These are phyloP conservation scores for Melanomma pulvis-pyrius DNA, from an alignment of 495 filamentous ascomycete genomes.

Conservation along the genomic window DNA sequence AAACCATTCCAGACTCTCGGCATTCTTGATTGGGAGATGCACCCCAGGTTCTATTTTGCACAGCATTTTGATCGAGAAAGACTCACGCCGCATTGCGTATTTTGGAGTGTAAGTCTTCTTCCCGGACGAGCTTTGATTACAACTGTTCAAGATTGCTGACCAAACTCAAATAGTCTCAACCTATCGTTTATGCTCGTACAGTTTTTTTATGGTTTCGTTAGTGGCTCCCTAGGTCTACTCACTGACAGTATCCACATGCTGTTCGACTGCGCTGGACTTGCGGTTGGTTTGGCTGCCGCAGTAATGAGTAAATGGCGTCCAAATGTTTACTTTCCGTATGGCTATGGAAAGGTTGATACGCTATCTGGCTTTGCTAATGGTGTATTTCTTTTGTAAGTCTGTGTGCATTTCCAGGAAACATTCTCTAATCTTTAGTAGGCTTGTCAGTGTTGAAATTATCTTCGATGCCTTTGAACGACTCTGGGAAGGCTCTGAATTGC, in stretches of 20 bases:
- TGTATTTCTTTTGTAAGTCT: slow-evolving; percentile 83
- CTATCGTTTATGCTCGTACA: slow-evolving; percentile 95
- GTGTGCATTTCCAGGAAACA: background rate
- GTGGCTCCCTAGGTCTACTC: slow-evolving; percentile 88
- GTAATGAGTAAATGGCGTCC: slow-evolving; percentile 98
- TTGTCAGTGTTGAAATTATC: slow-evolving; percentile 95
- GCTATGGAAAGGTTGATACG: slow-evolving; percentile 95
- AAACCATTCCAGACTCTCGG: slow-evolving; percentile 62
- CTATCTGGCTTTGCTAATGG: slow-evolving; percentile 96
- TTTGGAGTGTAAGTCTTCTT: slow-evolving; percentile 75
- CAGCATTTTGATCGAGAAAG: slow-evolving; percentile 84
- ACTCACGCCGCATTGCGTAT: slow-evolving; percentile 95
- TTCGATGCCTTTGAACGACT: slow-evolving; percentile 91
- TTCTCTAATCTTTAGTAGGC: slow-evolving; percentile 54
- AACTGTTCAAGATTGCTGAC: slow-evolving; percentile 8
- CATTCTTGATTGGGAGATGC: slow-evolving; percentile 64
- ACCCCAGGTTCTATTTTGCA: slow-evolving; percentile 75
- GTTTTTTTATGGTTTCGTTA: slow-evolving; percentile 87
- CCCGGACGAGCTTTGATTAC: background rate
- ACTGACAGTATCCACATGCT: slow-evolving; percentile 99
- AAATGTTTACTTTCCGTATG: slow-evolving; percentile 84
- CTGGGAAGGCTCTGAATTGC: slow-evolving; percentile 76
- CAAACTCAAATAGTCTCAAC: slow-evolving; percentile 66
- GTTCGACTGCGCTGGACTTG: slow-evolving; percentile 93
- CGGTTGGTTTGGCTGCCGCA: slow-evolving; percentile 89